Conservation (phyloP, 441 rosid genomes). For the Erodium chrysanthum region DNA sequence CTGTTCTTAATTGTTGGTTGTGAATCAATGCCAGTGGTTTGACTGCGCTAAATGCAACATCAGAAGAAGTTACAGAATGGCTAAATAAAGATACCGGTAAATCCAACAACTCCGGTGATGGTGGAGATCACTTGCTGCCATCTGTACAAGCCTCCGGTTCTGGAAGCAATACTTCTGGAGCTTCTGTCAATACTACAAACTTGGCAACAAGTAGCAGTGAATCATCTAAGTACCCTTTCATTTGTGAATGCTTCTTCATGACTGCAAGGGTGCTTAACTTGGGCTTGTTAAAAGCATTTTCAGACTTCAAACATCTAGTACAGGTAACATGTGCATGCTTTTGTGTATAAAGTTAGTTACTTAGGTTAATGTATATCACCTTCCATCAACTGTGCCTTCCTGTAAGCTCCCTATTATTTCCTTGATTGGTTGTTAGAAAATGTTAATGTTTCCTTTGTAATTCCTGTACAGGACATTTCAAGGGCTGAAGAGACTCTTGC, state of each 20-base stretch:
- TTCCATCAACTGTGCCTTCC: neutral
- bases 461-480: constrained; percentile 55
- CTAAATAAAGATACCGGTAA: constrained; percentile 38
- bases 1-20: constrained; percentile 19
- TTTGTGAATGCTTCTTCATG: constrained; percentile 97
- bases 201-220: constrained; percentile 30
- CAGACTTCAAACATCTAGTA: constrained; percentile 89
- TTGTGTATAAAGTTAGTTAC: neutral
- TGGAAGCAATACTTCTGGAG: constrained; percentile 31
- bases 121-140: too few species aligned
- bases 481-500: constrained; percentile 72
- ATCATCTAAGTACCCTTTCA: constrained; percentile 51
- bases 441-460: neutral
- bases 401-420: neutral
- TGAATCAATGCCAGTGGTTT: constrained; percentile 39
- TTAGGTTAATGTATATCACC: neutral
- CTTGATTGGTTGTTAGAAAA: constrained; percentile 2
- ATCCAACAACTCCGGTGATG: constrained; percentile 4
- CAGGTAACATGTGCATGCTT: constrained; percentile 47
- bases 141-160: constrained; percentile 79
- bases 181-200: constrained; percentile 22
- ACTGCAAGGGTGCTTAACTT: constrained; percentile 89
- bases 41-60: constrained; percentile 85
- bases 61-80: constrained; percentile 87
- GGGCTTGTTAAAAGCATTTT: constrained; percentile 90